Conservation (phyloP, 108 stramenopile species). For the Heterococcus sp. region DNA sequence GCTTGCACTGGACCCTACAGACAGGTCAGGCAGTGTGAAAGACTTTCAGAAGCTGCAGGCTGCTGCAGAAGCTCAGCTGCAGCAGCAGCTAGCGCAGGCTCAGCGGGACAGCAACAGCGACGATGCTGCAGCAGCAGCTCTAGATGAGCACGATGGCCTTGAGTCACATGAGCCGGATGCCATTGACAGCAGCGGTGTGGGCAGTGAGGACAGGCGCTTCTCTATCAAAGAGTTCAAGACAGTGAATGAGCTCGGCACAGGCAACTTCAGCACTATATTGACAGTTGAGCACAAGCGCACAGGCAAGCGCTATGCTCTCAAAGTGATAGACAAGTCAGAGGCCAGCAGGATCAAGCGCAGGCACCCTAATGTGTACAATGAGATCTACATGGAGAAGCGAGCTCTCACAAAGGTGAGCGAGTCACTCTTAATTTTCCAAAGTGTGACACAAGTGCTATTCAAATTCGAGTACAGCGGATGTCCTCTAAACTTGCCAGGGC, state of each 20-base stretch:
- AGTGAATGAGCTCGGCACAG: conserved; percentile 26
- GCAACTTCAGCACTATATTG: conserved; percentile 31
- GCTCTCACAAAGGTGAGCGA: conserved; percentile 64
- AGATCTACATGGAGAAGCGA: conserved; percentile 89
- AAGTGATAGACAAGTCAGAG: conserved; percentile 86
- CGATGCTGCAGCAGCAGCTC: not conserved
- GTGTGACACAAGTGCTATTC: not conserved
- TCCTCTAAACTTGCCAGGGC: not conserved
- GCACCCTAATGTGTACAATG: conserved; percentile 91
- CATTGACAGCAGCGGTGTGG: not conserved
- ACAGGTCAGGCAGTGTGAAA: not conserved
- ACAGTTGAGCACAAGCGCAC: conserved; percentile 70
- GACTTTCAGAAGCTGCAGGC: not conserved
- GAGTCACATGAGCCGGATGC: not conserved
- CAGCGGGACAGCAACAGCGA: not conserved
- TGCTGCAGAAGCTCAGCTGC: too few species aligned
- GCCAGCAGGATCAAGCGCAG: conserved; percentile 78
- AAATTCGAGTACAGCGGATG: not conserved
- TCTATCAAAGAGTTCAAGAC: conserved; percentile 26
- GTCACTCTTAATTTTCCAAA: too few species aligned
- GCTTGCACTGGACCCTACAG: not conserved
- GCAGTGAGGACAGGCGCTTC: not conserved
- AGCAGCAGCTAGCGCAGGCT: not conserved
- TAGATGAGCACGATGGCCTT: not conserved
- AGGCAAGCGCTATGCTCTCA: conserved; percentile 84